Conservation (phyloP, 2,329 filamentous ascomycete species). For the Fusarium sp. region DNA sequence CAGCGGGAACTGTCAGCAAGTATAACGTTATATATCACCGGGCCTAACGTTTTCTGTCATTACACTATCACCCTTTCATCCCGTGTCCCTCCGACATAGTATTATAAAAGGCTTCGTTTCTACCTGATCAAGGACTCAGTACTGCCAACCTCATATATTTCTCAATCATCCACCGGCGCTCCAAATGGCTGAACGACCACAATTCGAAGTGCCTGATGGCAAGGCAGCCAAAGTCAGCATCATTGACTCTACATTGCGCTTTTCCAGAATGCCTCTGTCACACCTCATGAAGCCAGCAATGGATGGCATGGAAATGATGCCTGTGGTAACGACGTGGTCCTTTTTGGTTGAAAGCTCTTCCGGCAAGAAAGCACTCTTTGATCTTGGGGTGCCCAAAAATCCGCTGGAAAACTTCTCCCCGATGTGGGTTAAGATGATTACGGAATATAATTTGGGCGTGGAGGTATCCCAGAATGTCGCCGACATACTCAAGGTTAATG, state of each 20-base stretch:
- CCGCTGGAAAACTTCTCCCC: constrained; percentile 17
- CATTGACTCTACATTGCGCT: constrained; percentile 17
- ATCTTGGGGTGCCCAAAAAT: constrained; percentile 24
- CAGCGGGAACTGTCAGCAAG: too few species aligned
- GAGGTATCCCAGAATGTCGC: constrained; percentile 26
- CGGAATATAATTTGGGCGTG: not conserved
- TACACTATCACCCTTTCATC: not conserved
- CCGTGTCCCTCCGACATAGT: too few species aligned
- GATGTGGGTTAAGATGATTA: constrained; percentile 4
- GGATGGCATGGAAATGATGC: constrained; percentile 2
- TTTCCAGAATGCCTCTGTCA: not conserved
- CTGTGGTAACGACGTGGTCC: constrained; percentile 11
- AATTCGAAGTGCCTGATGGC: constrained; percentile 15
- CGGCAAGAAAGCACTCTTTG: constrained; percentile 22
- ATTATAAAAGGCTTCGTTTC: not conserved
- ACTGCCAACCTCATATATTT: rapidly evolving
- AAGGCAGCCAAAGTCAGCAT: constrained; percentile 21
- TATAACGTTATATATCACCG: too few species aligned
- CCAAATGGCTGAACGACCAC: constrained; percentile 6
- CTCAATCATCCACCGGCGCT: too few species aligned
- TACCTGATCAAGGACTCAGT: rapidly evolving
- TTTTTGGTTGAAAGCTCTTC: constrained; percentile 27
- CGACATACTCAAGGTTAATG: constrained; percentile 15
- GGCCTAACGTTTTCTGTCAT: too few species aligned
- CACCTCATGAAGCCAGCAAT: constrained; percentile 14